Evolutionary conservation across 2,329 filamentous ascomycete genomes (phyloP), one percentile per base, ranked within the genome.

Genomic region (Botrytis fabae): DNA sequence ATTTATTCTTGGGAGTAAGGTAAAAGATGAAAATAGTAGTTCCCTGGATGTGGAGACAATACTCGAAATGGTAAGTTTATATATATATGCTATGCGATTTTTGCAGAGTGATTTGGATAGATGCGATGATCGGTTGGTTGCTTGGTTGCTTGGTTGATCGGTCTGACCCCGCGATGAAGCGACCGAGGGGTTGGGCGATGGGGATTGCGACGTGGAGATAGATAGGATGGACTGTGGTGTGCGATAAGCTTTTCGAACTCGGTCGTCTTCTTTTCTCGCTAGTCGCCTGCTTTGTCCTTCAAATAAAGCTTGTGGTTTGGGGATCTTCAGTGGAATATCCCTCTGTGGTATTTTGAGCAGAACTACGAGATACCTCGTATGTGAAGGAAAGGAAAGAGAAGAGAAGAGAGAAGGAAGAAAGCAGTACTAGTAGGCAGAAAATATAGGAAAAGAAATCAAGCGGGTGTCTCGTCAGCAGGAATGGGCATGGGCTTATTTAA

Each of bases 401-500:
- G 32, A 40, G 16, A 42, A 42, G 32, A 40, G 48, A 7, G 48
- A 22, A 40, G 10, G 35, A 66, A n/a, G 22, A 28, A 42, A 40
- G 25, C 4, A 38, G 59, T 18, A 35, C 18, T 8, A 2, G 61
- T 25, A 46, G 40, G 12, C 44, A 46, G 44, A 18, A 44, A 25
- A 72, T 42, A 62, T 10, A 40, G 48, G 40, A 40, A 46, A 71
- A 48, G 62, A 60, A 46, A 66, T 25, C 38, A 44, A 62, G 28
- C 66, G 64, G 44, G 22, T 70, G 71, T 72, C 72, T 73, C 74
- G 76, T 78, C 76, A 79, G 78, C 78, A 77, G 77, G 76, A 78
- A 74, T 73, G 76, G 77, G 75, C 70, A 76, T 76, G 75, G 76
- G 76, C 74, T 75, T 74, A 74, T 75, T 78, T 77, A 73, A 79